Evolutionary conservation across 2,329 filamentous ascomycete species (phyloP).

Genomic region (Fusarium sp.): DNA sequence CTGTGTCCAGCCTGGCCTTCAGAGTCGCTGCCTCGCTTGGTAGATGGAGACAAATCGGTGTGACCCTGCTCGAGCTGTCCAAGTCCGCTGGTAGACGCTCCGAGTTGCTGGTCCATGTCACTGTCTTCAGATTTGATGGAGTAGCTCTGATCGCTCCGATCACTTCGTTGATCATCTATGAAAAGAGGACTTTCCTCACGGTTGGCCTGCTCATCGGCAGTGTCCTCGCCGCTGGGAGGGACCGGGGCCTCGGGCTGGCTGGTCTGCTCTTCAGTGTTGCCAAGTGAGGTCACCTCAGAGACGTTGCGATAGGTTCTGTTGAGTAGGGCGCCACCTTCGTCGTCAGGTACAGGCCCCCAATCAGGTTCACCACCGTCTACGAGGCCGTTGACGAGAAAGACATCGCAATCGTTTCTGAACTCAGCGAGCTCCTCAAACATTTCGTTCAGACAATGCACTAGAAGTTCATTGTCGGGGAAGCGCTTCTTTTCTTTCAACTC

Average conservation of each 20-base stretch:
- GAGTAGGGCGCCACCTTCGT: neutral
- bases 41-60: rapidly evolving
- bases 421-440: neutral
- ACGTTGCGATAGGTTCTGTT: neutral
- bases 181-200: neutral
- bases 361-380: rapidly evolving
- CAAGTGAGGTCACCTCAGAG: neutral
- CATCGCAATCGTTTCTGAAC: neutral
- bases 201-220: neutral
- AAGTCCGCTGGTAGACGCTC: too few species aligned
- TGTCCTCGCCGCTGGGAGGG: rapidly evolving
- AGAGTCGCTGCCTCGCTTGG: neutral
- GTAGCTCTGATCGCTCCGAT: neutral
- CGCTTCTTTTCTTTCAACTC: neutral
- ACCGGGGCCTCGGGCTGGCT: rapidly evolving
- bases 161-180: neutral
- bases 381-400: rapidly evolving
- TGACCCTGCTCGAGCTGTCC: too few species aligned
- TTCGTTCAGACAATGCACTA: rapidly evolving
- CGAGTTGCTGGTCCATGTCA: neutral
- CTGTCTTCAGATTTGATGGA: neutral
- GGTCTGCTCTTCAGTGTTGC: neutral
- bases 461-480: neutral
- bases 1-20: neutral
- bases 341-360: neutral